Evolutionary conservation across 106 monocot genomes (phyloP), one percentile per base, ranked within the genome.

Genomic region (Phalaenopsis equestris): DNA sequence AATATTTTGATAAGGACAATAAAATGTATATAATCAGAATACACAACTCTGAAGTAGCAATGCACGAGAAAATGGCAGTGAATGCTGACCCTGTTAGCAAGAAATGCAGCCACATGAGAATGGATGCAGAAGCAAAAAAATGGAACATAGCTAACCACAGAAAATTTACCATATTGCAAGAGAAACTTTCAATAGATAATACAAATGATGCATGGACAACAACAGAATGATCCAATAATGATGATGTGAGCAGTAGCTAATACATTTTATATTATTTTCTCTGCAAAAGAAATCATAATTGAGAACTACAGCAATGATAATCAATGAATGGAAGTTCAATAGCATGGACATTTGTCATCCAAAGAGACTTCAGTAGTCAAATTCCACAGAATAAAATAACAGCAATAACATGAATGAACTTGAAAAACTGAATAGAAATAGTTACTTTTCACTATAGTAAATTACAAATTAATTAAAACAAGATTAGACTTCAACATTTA

Each of bases 401-500:
- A 38, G 39, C 23, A 15, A 70, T 37, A 1, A 36, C 15, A 70
- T 14, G 70, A 39, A 21, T 4, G 14, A 70, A 1, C 12, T 70
- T 70, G 70, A 70, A 36, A 70, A 70, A 4, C 24, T 30, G 8
- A 67, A 67, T 67, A 24, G 70, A 39, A 70, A 70, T 38, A 70
- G 36, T 14, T 39, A 70, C 15, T 70, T 12, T 70, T 70, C 70
- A 12, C 11, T 52, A 39, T 14, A 70, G 3, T 70, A 70, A 70
- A 70, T 39, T 38, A 70, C 70, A 70, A 70, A 39, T 65, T 65
- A 15, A 39, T 11, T 70, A 70, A 70, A 70, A 70, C 70, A 70
- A 4, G 38, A 39, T 61, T 70, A 70, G 4, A 70, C 15, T 70
- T 70, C 37, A 70, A 70, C 10, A 39, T 39, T 70, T 23, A 65